phyloP scores from a whole-genome alignment of 2,329 filamentous ascomycete species.

The Talaromyces verruculosus region DNA sequence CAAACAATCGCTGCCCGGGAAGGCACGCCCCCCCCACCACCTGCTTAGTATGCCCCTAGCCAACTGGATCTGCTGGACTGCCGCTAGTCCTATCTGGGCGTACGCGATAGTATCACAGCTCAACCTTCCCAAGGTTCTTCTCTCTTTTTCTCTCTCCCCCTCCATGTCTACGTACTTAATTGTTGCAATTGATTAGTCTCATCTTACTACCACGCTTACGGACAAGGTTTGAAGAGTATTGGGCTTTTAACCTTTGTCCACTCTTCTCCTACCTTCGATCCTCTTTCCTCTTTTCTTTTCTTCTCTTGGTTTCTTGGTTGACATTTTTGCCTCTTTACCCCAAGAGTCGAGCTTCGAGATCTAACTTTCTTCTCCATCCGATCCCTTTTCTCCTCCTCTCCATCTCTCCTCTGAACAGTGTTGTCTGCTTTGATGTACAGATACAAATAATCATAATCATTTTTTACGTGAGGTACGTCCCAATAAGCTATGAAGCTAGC shows the following conservation, averaged over 20 bases:
- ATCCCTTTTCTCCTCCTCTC: slow-evolving; percentile 13
- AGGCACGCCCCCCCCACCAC: background rate
- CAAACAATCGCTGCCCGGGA: background rate
- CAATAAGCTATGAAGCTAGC: background rate
- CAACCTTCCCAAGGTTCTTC: slow-evolving; percentile 1
- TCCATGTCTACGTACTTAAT: background rate
- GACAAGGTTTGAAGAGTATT: background rate
- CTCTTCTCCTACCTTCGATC: slow-evolving; percentile 3
- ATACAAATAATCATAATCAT: slow-evolving; percentile 17
- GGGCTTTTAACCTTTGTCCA: slow-evolving; percentile 8
- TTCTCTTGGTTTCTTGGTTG: slow-evolving; percentile 3
- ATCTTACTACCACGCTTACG: background rate
- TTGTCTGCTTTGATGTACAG: slow-evolving; percentile 20
- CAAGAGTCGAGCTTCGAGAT: background rate
- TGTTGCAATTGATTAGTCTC: background rate
- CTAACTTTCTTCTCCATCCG: background rate
- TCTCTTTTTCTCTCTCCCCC: background rate
- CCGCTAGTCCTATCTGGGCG: background rate
- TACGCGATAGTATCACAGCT: background rate
- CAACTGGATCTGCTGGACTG: slow-evolving; percentile 7
- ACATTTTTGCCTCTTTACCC: slow-evolving; percentile 1
- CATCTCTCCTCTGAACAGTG: slow-evolving; percentile 1
- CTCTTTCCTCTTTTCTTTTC: background rate
- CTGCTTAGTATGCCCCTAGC: background rate
- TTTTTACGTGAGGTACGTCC: slow-evolving; percentile 18